These are phyloP conservation scores for Linnemannia schmuckeri DNA, from an alignment of 192 early-diverging fungal genomes.

Conservation along the genomic window DNA sequence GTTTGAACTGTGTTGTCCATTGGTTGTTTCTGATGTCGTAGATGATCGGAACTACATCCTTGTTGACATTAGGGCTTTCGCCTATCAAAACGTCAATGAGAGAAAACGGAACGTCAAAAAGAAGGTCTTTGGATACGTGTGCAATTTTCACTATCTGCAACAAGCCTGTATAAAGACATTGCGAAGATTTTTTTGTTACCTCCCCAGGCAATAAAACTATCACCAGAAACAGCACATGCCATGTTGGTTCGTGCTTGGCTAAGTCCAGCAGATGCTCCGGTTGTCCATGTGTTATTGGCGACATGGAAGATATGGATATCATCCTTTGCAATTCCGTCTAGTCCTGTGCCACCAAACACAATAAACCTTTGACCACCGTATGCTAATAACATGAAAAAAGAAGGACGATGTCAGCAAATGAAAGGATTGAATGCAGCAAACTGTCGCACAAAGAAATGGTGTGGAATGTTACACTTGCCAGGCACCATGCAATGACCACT, in stretches of 20 bases:
- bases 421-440: background rate
- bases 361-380: background rate
- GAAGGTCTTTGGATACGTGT: too few relatives aligned
- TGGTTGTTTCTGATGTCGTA: too few relatives aligned
- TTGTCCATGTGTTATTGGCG: background rate
- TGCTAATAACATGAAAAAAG: background rate
- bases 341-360: background rate
- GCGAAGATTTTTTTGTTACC: too few relatives aligned
- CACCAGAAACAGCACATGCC: background rate
- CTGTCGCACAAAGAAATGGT: background rate
- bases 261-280: background rate
- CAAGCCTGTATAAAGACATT: too few relatives aligned
- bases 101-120: too few relatives aligned
- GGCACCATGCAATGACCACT: slow-evolving; percentile 1
- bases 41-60: too few relatives aligned
- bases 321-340: background rate
- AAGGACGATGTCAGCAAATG: background rate
- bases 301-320: background rate
- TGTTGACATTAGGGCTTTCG: too few relatives aligned
- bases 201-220: background rate
- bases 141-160: too few relatives aligned
- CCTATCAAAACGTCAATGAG: too few relatives aligned
- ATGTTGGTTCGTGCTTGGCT: background rate
- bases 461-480: background rate
- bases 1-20: too few relatives aligned